Evolutionary conservation across 78 protist species (phyloP), one percentile per base, ranked within the genome.

Genomic region (Dictyostelium brefeldianum): DNA sequence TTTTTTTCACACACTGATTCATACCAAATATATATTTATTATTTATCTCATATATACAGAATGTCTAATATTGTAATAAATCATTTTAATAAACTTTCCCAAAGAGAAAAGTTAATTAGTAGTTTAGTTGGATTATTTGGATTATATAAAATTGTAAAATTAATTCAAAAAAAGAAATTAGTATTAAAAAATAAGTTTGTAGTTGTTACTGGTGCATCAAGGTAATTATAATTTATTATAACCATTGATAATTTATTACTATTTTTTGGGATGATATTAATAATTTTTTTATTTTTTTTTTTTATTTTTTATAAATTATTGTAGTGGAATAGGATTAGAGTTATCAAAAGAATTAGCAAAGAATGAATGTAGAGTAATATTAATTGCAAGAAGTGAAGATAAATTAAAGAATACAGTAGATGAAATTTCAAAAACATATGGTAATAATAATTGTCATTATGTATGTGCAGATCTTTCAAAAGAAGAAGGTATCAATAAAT

Each of bases 201-300:
- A 4, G 29, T 85, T 25, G 83, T 85, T 1, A 85, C 92, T 27
- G 92, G 92, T 59, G 92, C 92, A 5, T 85, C 92, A 41, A 67
- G 75, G 75, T 65, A 65, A 64, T 5, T 20, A n/a, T 20, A 57
- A n/a, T n/a, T n/a, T n/a, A n/a, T n/a, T n/a, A n/a, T n/a, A n/a
- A n/a, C n/a, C n/a, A 18, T 17, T 54, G 4, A 14, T 57, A n/a
- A 14, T 20, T 57, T n/a, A 20, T 20, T 57, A 0, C 8, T 5
- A 8, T 57, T 57, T 57, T 20, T 57, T 57, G n/a, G n/a, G n/a
- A n/a, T n/a, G n/a, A n/a, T n/a, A n/a, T n/a, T n/a, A n/a, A n/a
- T n/a, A 22, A 7, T 25, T 25, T 65, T 29, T 67, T 64, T 64
- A 27, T 12, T 14, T 22, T 27, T 64, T 64, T 64, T 27, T 64